These are phyloP conservation scores for Metarhizium guizhouense DNA, from an alignment of 2,329 filamentous ascomycete genomes.

Conservation along the genomic window DNA sequence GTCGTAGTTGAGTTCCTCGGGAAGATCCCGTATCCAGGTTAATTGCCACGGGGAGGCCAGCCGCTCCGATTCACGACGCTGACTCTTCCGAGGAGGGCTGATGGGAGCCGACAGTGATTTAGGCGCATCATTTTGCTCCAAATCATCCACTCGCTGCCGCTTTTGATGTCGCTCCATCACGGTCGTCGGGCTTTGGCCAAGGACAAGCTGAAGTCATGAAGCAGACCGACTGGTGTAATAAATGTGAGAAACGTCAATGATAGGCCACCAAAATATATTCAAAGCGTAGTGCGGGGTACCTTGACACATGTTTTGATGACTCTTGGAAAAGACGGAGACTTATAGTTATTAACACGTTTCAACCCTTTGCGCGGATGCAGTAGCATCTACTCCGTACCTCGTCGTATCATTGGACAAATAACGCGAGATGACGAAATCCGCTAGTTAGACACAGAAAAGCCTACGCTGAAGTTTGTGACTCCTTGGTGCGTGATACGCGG, in stretches of 20 bases:
- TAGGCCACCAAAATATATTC: neutral
- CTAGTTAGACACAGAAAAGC: too few relatives aligned
- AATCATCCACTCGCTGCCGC: constrained; percentile 16
- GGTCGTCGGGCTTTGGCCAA: neutral
- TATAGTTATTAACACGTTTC: too few relatives aligned
- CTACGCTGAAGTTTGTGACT: too few relatives aligned
- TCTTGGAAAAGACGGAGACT: too few relatives aligned
- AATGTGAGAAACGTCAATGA: neutral
- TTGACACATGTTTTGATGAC: too few relatives aligned
- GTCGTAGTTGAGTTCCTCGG: constrained; percentile 51
- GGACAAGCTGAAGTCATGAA: neutral
- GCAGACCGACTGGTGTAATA: neutral
- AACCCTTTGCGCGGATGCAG: too few relatives aligned
- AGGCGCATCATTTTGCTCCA: neutral
- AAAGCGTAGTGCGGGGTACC: too few relatives aligned
- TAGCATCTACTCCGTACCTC: too few relatives aligned
- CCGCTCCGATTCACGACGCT: constrained; percentile 8
- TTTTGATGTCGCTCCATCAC: constrained; percentile 24
- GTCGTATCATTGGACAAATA: too few relatives aligned
- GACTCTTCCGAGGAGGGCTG: constrained; percentile 35
- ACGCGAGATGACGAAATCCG: too few relatives aligned
- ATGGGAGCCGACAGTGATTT: constrained; percentile 29
- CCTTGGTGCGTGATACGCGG: too few relatives aligned
- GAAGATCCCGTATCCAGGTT: constrained; percentile 58
- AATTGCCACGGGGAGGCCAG: constrained; percentile 61